Evolutionary conservation across 2,329 filamentous ascomycete species (phyloP), one percentile per base, ranked within the genome.

Genomic region (Nigrospora sphaerica): DNA sequence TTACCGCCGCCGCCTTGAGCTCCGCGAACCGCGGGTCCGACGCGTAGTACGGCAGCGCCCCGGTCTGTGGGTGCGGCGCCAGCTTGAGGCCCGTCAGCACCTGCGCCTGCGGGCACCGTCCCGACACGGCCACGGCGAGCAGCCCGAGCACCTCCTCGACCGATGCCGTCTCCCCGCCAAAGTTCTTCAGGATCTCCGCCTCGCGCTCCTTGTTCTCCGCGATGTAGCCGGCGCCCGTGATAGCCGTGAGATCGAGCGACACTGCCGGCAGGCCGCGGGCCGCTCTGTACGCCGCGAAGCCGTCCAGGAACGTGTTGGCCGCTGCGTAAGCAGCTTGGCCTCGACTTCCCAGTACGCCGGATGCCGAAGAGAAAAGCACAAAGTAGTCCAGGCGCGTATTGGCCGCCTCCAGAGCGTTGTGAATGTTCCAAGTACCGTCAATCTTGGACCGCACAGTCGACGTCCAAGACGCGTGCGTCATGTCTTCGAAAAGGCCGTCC

Each of bases 291-390:
- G 63, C 62, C 6, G 65, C 68, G 17, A 74, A 59, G 2, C 63
- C 60, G 45, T 73, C 64, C 14, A 74, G 60, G 59, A 70, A 77
- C 32, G 66, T 65, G 54, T 77, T 77, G 28, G 67, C 74, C 0
- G 72, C 70, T 1, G 69, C 65, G 55, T 81, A 81, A 2, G 74
- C 73, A 5, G 73, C 71, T 49, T 80, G 75, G 0, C 71, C 72
- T 37, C 64, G 65, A 55, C 73, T 73, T 1, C 74, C 75, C 13
- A 78, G 71, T 3, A 73, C 63, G n/a, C 74, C 69, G 4, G 73
- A 69, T 0, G 71, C 67, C 3, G 74, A 74, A 0, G 76, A 79
- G 12, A 77, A 68, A 16, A 71, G 65, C 32, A 76, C 61, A 57
- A 80, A 80, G 45, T 45, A 78, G 57, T 77, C 73, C 1, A 76